phyloP scores from a whole-genome alignment of 1,284 basidiomycete species.

The Ustilago bromivora region DNA sequence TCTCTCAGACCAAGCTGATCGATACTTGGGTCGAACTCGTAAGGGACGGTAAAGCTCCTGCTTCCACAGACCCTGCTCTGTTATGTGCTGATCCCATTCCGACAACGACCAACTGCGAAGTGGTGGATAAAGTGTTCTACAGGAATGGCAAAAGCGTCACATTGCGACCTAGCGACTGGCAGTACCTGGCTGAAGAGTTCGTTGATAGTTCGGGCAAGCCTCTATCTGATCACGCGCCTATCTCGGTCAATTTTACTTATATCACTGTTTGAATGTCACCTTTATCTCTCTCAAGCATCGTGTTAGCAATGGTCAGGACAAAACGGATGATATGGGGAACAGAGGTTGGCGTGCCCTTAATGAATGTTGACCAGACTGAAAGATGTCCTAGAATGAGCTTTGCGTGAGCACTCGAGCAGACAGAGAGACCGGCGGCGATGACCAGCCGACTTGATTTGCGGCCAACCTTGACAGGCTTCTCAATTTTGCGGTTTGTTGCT shows the following conservation, averaged over 20 bases:
- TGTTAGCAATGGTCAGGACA: background rate
- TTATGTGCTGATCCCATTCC: constrained; percentile 20
- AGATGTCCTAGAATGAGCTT: no score
- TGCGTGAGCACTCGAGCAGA: no score
- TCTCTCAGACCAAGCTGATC: constrained; percentile 18
- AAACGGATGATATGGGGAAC: no score
- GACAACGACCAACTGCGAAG: constrained; percentile 22
- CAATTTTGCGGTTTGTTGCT: background rate
- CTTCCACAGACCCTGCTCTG: constrained; percentile 20
- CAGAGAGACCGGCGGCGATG: no score
- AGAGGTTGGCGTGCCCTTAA: no score
- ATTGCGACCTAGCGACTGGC: constrained; percentile 17
- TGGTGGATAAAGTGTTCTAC: constrained; percentile 31
- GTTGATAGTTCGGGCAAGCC: constrained; percentile 18
- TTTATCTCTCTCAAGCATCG: background rate
- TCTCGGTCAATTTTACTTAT: constrained; percentile 26
- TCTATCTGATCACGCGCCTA: constrained; percentile 26
- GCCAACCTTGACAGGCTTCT: constrained; percentile 2
- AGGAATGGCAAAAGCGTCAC: constrained; percentile 16
- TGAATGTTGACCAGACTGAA: no score
- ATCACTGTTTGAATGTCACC: background rate
- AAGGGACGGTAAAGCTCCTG: constrained; percentile 15
- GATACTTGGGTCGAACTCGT: constrained; percentile 29
- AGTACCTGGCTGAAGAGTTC: constrained; percentile 23
- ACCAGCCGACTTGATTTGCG: background rate